Conservation (phyloP, 495 filamentous ascomycete genomes). For the Podospora fimiseda region DNA sequence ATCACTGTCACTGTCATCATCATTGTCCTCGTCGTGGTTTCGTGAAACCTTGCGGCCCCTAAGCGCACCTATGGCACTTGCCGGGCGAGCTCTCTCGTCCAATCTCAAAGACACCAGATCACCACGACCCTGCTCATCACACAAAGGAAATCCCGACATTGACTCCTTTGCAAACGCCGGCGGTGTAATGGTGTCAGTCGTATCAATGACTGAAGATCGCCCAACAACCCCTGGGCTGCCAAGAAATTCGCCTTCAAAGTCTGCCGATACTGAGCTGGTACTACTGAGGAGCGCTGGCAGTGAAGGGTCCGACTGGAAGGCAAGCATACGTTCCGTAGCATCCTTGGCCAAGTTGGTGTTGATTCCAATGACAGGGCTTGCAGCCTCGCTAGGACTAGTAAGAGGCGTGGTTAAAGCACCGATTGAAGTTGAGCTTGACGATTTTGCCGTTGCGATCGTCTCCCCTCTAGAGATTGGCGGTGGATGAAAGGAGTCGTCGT, state of each 20-base stretch:
- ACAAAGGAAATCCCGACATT: conserved; percentile 34
- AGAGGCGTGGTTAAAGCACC: conserved; percentile 34
- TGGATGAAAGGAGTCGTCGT: conserved; percentile 28
- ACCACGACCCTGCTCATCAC: conserved; percentile 22
- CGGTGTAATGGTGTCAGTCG: conserved; percentile 49
- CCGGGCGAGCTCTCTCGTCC: conserved; percentile 7
- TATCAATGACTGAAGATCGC: conserved; percentile 35
- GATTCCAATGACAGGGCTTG: conserved; percentile 50
- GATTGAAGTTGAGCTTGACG: conserved; percentile 43
- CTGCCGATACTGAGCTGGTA: conserved; percentile 71
- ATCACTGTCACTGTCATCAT: conserved; percentile 52
- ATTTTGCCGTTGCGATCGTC: conserved; percentile 34
- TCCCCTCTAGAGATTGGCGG: conserved; percentile 29
- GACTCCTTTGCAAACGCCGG: conserved; percentile 43
- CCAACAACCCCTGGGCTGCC: conserved; percentile 40
- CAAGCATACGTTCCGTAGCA: conserved; percentile 51
- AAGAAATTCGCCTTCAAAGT: conserved; percentile 49
- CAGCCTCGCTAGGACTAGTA: conserved; percentile 46
- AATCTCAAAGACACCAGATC: conserved; percentile 20
- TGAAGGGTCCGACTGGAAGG: conserved; percentile 66
- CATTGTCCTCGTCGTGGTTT: conserved; percentile 34
- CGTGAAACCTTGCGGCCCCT: neutral
- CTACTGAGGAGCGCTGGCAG: conserved; percentile 70
- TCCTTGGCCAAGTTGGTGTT: conserved; percentile 49
- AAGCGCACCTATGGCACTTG: neutral